Evolutionary conservation across 2,329 filamentous ascomycete genomes (phyloP), one percentile per base, ranked within the genome.

Genomic region (Verticillium nubilum): DNA sequence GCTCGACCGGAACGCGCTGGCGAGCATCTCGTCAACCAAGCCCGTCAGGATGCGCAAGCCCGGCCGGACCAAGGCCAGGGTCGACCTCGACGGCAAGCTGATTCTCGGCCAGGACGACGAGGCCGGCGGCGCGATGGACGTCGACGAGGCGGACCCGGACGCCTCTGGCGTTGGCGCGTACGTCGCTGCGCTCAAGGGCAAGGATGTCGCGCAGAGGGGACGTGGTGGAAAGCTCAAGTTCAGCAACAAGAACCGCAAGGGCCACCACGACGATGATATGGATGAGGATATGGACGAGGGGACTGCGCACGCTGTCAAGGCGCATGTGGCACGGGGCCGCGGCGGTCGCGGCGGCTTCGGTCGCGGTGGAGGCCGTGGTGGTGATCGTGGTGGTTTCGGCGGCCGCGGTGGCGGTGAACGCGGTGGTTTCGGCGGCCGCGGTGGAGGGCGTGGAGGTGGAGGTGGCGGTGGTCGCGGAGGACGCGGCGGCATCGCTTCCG

Each of bases 21-120:
- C 92, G 58, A 95, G 92, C 72, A 97, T 99, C 68, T 97, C 93
- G 2, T 91, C 91, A 5, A 97, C 92, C 12, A 94, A 92, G 73
- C 94, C 93, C 3, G 75, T 83, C 59, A 88, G 86, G 70, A 74
- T 83, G 65, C 84, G 84, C 70, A 80, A 82, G 67, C 79, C 79
- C 58, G 83, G 76, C 50, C 85, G 82, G 71, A 82, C 79, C 57
- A 90, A 88, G 73, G 87, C 87, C 58, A 90, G 86, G 78, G 81
- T 81, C 15, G 87, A 95, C 68, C 73, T 88, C 55, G 91, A 96
- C 70, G 91, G 91, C 62, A 95, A 93, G 76, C 83, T 96, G 50
- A 83, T 96, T 64, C 80, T 96, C 58, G 88, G 87, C 66, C 79
- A 81, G 66, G 77, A 81, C 52, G 78, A 77, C 13, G 79, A 78